These are phyloP conservation scores for Echinosophora koreensis DNA, from an alignment of 306 rosid species.

Conservation along the genomic window DNA sequence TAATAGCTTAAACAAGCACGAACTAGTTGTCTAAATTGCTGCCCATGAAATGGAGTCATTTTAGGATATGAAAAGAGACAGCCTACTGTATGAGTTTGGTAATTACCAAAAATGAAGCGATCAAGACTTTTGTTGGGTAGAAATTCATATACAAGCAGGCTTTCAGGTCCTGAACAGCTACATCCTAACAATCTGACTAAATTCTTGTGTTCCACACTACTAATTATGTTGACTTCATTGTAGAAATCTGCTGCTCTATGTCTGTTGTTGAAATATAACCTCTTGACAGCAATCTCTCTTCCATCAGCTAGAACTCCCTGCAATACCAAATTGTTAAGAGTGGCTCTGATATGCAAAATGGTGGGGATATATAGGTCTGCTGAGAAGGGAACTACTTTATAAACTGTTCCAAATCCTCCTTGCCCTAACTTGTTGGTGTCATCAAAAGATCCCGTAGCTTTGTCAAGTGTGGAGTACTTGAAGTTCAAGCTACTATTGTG, in stretches of 20 bases:
- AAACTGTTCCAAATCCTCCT: conserved; percentile 96
- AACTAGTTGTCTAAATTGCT: not conserved
- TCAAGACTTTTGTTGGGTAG: conserved; percentile 89
- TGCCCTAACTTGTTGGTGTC: conserved; percentile 83
- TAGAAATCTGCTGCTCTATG: conserved; percentile 89
- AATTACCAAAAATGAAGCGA: conserved; percentile 80
- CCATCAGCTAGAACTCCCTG: conserved; percentile 81
- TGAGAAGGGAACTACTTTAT: conserved; percentile 64
- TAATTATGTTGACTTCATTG: conserved; percentile 88
- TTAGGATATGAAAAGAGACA: conserved; percentile 6
- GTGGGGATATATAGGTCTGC: conserved; percentile 11
- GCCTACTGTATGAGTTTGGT: conserved; percentile 24
- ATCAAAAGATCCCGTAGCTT: conserved; percentile 78
- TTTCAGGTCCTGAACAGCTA: conserved; percentile 95
- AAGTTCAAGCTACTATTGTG: conserved; percentile 80
- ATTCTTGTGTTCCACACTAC: conserved; percentile 87
- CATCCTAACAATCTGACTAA: conserved; percentile 87
- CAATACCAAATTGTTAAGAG: conserved; percentile 37
- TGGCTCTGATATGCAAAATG: conserved; percentile 26
- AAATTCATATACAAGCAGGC: conserved; percentile 87
- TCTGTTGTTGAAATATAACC: conserved; percentile 83
- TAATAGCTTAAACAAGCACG: conserved; percentile 10
- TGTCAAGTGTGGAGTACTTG: conserved; percentile 88
- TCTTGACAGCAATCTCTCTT: conserved; percentile 92
- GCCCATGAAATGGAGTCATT: not conserved